Percentiles rank a stretch among this genome's conserved stretches.
phyloP scores from a whole-genome alignment of 495 filamentous ascomycete genomes.

The Annulohypoxylon bovei region DNA sequence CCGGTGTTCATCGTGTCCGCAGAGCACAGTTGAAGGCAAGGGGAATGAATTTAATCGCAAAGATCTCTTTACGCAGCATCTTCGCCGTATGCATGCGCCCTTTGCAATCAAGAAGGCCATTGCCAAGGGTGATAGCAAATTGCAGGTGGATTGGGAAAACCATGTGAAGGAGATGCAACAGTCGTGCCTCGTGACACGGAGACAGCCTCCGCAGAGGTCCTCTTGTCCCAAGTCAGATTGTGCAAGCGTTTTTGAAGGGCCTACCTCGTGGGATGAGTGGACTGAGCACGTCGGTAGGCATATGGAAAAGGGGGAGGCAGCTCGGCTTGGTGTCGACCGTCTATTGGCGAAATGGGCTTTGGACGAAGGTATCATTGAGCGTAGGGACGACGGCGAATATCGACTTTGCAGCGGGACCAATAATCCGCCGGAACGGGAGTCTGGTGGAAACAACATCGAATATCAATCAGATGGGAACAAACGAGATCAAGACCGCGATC shows the following conservation, averaged over 20 bases:
- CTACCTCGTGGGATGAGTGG: slow-evolving; percentile 83
- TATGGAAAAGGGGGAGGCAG: slow-evolving; percentile 73
- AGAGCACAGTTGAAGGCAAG: slow-evolving; percentile 67
- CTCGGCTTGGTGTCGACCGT: slow-evolving; percentile 59
- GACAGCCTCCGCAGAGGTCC: slow-evolving; percentile 72
- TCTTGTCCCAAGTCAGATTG: slow-evolving; percentile 78
- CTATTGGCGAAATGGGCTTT: slow-evolving; percentile 66
- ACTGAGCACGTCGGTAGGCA: slow-evolving; percentile 94
- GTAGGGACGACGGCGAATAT: slow-evolving; percentile 60
- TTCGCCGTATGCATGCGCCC: slow-evolving; percentile 88
- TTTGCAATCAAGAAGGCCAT: slow-evolving; percentile 60
- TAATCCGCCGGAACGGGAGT: slow-evolving; percentile 45
- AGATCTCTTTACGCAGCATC: slow-evolving; percentile 93
- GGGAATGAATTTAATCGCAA: slow-evolving; percentile 83
- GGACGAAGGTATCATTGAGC: slow-evolving; percentile 66
- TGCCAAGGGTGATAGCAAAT: slow-evolving; percentile 61
- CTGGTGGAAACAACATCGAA: slow-evolving; percentile 32
- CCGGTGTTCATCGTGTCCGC: slow-evolving; percentile 78
- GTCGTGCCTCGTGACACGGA: slow-evolving; percentile 74
- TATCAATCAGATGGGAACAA: slow-evolving; percentile 43
- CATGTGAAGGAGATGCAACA: slow-evolving; percentile 69
- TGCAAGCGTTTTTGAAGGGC: slow-evolving; percentile 70
- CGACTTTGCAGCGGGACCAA: slow-evolving; percentile 53
- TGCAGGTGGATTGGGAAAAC: slow-evolving; percentile 63
- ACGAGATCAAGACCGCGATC: slow-evolving; percentile 16